Evolutionary conservation across 768 basidiomycete genomes (phyloP), one percentile per base, ranked within the genome.

Genomic region (Tylopilus vinaceipallidus): DNA sequence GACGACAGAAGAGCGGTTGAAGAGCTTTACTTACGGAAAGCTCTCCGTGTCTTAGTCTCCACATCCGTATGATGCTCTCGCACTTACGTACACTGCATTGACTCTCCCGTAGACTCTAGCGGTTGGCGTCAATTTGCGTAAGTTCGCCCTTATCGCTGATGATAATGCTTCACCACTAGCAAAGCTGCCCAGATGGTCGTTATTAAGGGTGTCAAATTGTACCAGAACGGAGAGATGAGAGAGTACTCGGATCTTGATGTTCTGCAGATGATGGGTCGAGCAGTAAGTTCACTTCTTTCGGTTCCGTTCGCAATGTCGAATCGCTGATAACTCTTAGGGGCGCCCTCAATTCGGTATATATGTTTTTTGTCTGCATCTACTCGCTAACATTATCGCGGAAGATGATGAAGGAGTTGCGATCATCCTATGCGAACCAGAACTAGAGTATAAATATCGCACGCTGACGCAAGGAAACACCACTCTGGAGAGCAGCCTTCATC

Each of bases 231-330:
- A 38, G 73, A 72, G 14, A 80, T 81, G 40, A 74, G 77, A 29
- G 94, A 98, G 58, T 97, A 97, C 66, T 86, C 88, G 0, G 95
- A 97, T 63, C 76, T 97, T 6, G 97, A 98, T 59, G 77, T 98
- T 24, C 83, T 91, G 78, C 95, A 97, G 67, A 98, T 98, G 95
- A 81, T 98, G 50, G 97, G 95, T 7, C 82, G 97, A 40, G 94
- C 94, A 36, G 90, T 91, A 63, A 66, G 83, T 42, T n/a, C n/a
- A n/a, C n/a, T n/a, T n/a, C n/a, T n/a, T n/a, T n/a, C n/a, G n/a
- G n/a, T n/a, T 47, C 37, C 1, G 29, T 3, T 37, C 14, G 24
- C 11, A 22, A 17, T 44, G 6, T 34, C 20, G 33, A 50, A 17
- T 37, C 39, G 23, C 47, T 19, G 16, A 40, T 35, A 1, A 51